A percentile compares a stretch with the other conserved stretches of the same genome.
These are phyloP conservation scores for Russula brevipes DNA, from an alignment of 768 basidiomycete species.

Conservation along the genomic window DNA sequence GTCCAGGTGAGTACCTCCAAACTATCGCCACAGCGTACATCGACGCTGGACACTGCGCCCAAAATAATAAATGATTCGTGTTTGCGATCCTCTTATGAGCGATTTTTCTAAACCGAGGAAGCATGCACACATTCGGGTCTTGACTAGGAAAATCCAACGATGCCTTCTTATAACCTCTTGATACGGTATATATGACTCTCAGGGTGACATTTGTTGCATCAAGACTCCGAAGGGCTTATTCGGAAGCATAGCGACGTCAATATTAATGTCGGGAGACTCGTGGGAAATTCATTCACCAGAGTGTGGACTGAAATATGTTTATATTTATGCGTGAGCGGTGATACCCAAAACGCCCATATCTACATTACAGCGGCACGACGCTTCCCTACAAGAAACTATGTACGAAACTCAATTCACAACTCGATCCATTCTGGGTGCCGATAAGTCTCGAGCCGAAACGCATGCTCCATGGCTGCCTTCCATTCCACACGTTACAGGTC, in stretches of 20 bases:
- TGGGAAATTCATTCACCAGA: not conserved
- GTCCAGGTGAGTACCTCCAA: slow-evolving; percentile 10
- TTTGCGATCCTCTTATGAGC: not conserved
- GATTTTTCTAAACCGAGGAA: not conserved
- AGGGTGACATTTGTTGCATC: too few species aligned
- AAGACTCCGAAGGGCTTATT: not conserved
- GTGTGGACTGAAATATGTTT: not conserved
- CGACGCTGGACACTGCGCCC: not conserved
- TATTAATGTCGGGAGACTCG: not conserved
- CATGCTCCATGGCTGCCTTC: not conserved
- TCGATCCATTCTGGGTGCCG: not conserved
- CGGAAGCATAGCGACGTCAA: not conserved
- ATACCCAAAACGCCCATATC: not conserved
- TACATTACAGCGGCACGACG: not conserved
- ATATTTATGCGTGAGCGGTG: not conserved
- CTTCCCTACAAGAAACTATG: not conserved
- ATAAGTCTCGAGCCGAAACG: not conserved
- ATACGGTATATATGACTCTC: not conserved
- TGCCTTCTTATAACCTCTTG: not conserved
- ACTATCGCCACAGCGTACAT: not conserved
- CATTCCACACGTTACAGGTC: too few species aligned
- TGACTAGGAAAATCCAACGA: not conserved
- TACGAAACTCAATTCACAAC: not conserved
- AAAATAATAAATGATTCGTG: slow-evolving; percentile 3
- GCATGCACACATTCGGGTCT: not conserved